A percentile compares a stretch with the other conserved stretches of the same genome.
Evolutionary conservation across 305 asterid species (phyloP).

Genomic region (Solanum chacoense): DNA sequence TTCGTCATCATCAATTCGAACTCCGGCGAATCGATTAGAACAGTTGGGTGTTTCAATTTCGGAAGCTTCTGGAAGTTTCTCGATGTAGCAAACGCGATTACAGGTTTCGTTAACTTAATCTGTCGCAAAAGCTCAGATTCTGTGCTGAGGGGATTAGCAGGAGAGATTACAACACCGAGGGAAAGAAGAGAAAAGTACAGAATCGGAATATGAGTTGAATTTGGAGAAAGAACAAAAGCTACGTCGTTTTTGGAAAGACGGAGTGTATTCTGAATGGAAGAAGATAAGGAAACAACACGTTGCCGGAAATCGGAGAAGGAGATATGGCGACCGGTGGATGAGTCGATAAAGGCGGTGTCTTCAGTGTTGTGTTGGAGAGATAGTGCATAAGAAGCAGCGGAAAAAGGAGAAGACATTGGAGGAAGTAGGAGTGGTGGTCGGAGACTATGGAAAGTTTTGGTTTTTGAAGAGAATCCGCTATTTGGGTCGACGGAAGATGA

Average conservation of each 20-base stretch:
- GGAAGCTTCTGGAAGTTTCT: conserved; percentile 15
- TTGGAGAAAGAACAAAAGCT: conserved; percentile 30
- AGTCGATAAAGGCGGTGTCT: conserved; percentile 23
- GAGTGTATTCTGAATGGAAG: conserved; percentile 12
- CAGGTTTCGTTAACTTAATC: conserved; percentile 21
- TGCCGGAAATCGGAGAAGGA: conserved; percentile 20
- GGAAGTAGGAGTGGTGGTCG: conserved; percentile 27
- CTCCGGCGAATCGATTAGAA: conserved; percentile 33
- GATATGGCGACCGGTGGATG: conserved; percentile 19
- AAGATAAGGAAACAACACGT: conserved; percentile 16
- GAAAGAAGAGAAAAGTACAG: conserved; percentile 35
- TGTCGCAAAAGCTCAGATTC: conserved; percentile 24
- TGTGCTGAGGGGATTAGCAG: conserved; percentile 35
- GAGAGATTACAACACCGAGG: conserved; percentile 24
- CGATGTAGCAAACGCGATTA: conserved; percentile 35
- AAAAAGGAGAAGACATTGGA: conserved; percentile 25
- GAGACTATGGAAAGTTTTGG: conserved; percentile 28
- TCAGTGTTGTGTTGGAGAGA: conserved; percentile 23
- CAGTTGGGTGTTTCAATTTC: conserved; percentile 5
- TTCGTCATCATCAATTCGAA: conserved; percentile 26
- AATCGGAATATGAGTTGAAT: conserved; percentile 21
- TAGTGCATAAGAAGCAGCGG: conserved; percentile 28
- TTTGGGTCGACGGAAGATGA: conserved; percentile 14
- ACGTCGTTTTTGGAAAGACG: conserved; percentile 21
- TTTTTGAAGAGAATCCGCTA: conserved; percentile 27